These are phyloP conservation scores for Colletotrichum sp. DNA, from an alignment of 2,329 filamentous ascomycete species.

Conservation along the genomic window DNA sequence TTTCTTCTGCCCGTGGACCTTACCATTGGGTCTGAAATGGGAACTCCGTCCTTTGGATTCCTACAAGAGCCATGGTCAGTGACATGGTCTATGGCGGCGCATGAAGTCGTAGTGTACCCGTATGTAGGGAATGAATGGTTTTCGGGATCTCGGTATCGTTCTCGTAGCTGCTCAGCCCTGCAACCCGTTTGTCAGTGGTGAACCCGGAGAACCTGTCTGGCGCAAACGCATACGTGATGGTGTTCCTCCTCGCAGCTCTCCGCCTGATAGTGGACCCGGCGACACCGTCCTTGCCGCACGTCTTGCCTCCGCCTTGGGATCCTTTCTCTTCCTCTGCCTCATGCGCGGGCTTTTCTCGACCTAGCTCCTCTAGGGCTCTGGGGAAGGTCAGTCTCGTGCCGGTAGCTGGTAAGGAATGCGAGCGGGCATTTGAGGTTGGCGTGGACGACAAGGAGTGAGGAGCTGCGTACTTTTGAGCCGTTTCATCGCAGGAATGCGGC, in stretches of 20 bases:
- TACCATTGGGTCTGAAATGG: constrained; percentile 14
- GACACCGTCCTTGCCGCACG: background rate
- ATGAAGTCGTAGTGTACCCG: background rate
- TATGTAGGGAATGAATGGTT: constrained; percentile 10
- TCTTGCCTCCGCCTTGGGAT: background rate
- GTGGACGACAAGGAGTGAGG: background rate
- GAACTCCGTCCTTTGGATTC: constrained; percentile 12
- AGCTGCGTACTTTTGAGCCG: background rate
- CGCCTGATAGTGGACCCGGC: background rate
- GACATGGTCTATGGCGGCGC: background rate
- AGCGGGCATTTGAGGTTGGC: background rate
- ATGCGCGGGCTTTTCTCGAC: background rate
- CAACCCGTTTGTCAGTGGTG: background rate
- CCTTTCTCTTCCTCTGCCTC: background rate
- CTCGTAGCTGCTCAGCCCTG: background rate
- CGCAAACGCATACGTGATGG: background rate
- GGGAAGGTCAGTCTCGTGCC: background rate
- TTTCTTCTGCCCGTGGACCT: background rate
- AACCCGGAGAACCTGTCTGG: background rate
- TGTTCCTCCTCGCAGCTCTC: background rate
- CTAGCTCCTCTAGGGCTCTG: background rate
- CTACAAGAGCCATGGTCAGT: background rate
- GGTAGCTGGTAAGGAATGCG: background rate
- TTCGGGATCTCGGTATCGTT: background rate
- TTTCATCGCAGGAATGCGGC: constrained; percentile 9